Evolutionary conservation across 129 eudicot species (phyloP).

Genomic region (Pittosporum tobira): DNA sequence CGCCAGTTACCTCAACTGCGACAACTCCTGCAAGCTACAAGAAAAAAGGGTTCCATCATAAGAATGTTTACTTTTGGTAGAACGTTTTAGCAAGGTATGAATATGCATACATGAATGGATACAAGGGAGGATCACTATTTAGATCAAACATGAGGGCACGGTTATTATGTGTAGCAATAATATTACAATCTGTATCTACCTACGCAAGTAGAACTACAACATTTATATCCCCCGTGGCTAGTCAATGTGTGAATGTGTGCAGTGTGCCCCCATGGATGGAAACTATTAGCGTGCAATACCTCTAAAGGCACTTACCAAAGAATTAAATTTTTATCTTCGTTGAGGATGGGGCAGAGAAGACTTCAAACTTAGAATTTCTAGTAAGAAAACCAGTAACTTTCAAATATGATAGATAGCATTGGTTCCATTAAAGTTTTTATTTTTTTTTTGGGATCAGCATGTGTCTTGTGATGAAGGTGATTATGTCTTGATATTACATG

Average conservation of each 20-base stretch:
- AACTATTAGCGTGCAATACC: background rate
- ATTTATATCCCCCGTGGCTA: background rate
- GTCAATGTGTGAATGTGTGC: background rate
- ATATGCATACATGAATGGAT: background rate
- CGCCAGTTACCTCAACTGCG: slow-evolving; percentile 97
- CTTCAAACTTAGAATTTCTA: no score
- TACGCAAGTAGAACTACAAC: no score
- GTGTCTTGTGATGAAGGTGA: no score
- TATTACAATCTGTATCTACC: background rate
- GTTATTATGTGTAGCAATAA: background rate
- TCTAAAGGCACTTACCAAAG: background rate
- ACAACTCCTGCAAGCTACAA: slow-evolving; percentile 92
- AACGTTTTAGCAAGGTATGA: no score
- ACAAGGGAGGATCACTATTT: background rate
- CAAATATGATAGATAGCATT: no score
- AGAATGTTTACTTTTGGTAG: background rate
- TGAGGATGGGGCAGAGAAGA: no score
- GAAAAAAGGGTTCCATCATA: slow-evolving; percentile 1
- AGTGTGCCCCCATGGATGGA: background rate
- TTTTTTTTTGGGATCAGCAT: no score
- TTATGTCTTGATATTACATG: no score
- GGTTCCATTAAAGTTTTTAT: no score
- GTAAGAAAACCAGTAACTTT: no score
- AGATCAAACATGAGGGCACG: background rate
- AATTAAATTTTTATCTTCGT: no score